phyloP scores from a whole-genome alignment of 2,329 filamentous ascomycete species.

The Cordyceps cateniannulata region DNA sequence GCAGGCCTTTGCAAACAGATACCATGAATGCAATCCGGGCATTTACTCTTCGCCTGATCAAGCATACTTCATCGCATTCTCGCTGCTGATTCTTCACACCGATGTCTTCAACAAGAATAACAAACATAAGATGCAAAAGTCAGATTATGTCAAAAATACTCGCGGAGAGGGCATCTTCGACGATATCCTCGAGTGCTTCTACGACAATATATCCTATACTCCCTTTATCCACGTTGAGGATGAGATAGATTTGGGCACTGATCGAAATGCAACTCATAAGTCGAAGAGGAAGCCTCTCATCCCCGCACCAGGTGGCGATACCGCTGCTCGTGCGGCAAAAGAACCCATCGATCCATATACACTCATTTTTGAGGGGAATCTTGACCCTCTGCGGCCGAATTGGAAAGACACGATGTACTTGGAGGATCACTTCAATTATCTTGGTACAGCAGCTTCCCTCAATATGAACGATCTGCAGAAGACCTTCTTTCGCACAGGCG shows the following conservation, averaged over 20 bases:
- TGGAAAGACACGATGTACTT: constrained; percentile 88
- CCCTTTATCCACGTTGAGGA: constrained; percentile 98
- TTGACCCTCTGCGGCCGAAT: constrained; percentile 76
- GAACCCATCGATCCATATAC: constrained; percentile 95
- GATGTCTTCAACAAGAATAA: constrained; percentile 99
- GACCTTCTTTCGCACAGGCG: constrained; percentile 84
- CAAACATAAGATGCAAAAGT: constrained; percentile 97
- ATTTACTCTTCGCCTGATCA: constrained; percentile 88
- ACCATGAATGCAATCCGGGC: constrained; percentile 96
- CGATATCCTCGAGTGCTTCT: constrained; percentile 91
- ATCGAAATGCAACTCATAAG: constrained; percentile 65
- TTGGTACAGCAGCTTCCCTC: constrained; percentile 67
- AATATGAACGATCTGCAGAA: constrained; percentile 78
- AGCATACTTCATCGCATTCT: constrained; percentile 98
- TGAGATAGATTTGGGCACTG: constrained; percentile 72
- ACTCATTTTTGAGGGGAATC: constrained; percentile 81
- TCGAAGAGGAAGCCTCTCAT: constrained; percentile 65
- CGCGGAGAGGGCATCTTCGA: constrained; percentile 87
- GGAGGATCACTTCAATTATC: constrained; percentile 86
- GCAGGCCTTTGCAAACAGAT: constrained; percentile 90
- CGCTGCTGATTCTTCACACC: constrained; percentile 89
- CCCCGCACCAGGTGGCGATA: constrained; percentile 47
- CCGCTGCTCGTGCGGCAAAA: constrained; percentile 57
- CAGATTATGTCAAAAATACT: constrained; percentile 92
- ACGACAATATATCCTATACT: constrained; percentile 97